Evolutionary conservation across 352 stramenopile genomes (phyloP).

Genomic region (Phytophthora tubulina): DNA sequence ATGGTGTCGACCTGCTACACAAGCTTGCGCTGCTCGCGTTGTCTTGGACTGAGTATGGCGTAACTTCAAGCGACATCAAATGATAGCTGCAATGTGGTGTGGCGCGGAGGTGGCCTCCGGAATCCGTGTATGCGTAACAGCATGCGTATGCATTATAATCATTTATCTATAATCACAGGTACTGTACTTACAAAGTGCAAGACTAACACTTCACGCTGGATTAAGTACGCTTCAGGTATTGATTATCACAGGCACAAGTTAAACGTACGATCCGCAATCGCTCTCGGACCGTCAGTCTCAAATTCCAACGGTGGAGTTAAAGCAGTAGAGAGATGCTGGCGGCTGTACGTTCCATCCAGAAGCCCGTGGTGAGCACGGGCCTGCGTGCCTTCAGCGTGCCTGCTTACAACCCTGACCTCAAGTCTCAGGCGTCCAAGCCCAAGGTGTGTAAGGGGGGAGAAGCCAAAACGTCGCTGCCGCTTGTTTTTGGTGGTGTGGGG

Average conservation of each 20-base stretch:
- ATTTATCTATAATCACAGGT: not conserved
- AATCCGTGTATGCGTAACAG: constrained; percentile 25
- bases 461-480: not conserved
- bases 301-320: constrained; percentile 42
- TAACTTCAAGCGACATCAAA: constrained; percentile 36
- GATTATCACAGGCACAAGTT: not conserved
- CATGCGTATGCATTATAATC: constrained; percentile 9
- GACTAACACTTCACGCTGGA: not conserved
- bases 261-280: constrained; percentile 39
- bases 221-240: constrained; percentile 40
- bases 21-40: not conserved
- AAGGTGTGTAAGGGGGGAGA: constrained; percentile 58
- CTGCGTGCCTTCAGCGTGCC: constrained; percentile 68
- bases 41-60: constrained; percentile 27
- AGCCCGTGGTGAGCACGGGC: constrained; percentile 49
- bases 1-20: constrained; percentile 13
- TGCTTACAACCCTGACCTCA: constrained; percentile 69
- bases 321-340: constrained; percentile 43
- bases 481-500: constrained; percentile 27
- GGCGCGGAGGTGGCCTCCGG: constrained; percentile 34
- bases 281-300: constrained; percentile 46
- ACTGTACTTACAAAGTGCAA: not conserved
- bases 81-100: constrained; percentile 30
- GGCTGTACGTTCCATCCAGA: constrained; percentile 41
- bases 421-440: constrained; percentile 74